Conservation (phyloP, 1,139 yeast genomes). For the Suhomyces wounanorum region DNA sequence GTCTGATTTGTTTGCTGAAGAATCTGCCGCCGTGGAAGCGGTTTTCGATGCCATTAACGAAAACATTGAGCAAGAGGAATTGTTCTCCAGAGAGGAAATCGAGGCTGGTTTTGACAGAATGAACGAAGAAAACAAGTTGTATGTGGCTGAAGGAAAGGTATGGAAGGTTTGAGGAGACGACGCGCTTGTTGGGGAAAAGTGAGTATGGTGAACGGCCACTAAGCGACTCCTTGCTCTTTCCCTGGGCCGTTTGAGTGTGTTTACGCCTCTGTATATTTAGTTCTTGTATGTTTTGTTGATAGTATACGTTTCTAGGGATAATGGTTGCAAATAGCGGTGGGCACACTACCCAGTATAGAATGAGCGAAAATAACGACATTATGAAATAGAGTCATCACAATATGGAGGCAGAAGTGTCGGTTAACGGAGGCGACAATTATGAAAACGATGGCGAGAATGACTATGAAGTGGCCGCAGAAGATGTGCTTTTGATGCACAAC, state of each 20-base stretch:
- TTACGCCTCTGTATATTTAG: background rate
- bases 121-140: conserved; percentile 58
- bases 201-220: too few relatives aligned
- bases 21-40: conserved; percentile 47
- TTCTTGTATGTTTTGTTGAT: conserved; percentile 5
- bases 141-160: conserved; percentile 62
- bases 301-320: conserved; percentile 1
- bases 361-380: conserved; percentile 4
- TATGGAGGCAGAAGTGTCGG: background rate
- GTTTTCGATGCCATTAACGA: conserved; percentile 51
- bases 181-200: too few relatives aligned
- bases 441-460: conserved; percentile 10
- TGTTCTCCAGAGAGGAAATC: conserved; percentile 54
- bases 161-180: conserved; percentile 48
- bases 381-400: background rate
- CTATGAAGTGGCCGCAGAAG: conserved; percentile 25
- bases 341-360: conserved; percentile 8
- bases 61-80: conserved; percentile 61
- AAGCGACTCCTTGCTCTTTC: too few relatives aligned
- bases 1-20: conserved; percentile 35
- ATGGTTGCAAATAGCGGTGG: conserved; percentile 3
- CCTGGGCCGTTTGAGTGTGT: background rate
- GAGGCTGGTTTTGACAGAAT: conserved; percentile 53
- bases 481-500: conserved; percentile 43
- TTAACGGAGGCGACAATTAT: background rate